Base-by-base conservation (phyloP, 2,329 filamentous ascomycete genomes). In the Fusarium cicatricum region DNA sequence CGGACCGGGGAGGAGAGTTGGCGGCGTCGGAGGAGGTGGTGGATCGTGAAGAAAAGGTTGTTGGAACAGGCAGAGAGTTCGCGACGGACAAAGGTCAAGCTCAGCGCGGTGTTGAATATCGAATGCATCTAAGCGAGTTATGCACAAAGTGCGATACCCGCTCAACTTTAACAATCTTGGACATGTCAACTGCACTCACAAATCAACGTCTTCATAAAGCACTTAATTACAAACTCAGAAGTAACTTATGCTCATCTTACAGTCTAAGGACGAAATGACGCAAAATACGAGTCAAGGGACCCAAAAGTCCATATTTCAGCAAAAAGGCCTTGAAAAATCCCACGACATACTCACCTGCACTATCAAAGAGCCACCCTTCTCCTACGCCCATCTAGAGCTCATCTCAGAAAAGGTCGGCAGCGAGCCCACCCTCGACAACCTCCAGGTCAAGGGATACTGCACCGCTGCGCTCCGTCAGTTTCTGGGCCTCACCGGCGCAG, bases 401-500 rank as follows among this genome's bases (percentile, higher is more conserved):
- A 68, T 77, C 54, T 75, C 70, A 38, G 66, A 72, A 26, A 53
- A 62, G 12, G 60, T 17, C 26, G 36, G 48, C 42, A 45, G 67
- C 15, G 57, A 61, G 11, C 42, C 60, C 12, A 59, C 55, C 15
- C 75, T 91, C 6, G 89, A 92, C 72, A 76, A 80, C 3, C 75
- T 92, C 3, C 87, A 86, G 32, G 79, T 83, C 15, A 85, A 84
- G 29, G 78, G 85, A 0, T 87, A 90, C 68, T 83, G 90, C 63
- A 84, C 82, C 2, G 73, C 82, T 1, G 87, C 90, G 0, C 76
- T 94, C 8, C 78, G 78, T 1, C 84, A 89, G 58, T 92, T 90
- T 66, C 82, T 94, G 2, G 91, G 91, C 16, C 75, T 85, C 15
- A 86, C 85, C 0, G 91, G 91, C 11, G 75, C 81, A 2, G 85